These are phyloP conservation scores for Scenedesmus sp. DNA, from an alignment of 163 green algal genomes.

Conservation along the genomic window DNA sequence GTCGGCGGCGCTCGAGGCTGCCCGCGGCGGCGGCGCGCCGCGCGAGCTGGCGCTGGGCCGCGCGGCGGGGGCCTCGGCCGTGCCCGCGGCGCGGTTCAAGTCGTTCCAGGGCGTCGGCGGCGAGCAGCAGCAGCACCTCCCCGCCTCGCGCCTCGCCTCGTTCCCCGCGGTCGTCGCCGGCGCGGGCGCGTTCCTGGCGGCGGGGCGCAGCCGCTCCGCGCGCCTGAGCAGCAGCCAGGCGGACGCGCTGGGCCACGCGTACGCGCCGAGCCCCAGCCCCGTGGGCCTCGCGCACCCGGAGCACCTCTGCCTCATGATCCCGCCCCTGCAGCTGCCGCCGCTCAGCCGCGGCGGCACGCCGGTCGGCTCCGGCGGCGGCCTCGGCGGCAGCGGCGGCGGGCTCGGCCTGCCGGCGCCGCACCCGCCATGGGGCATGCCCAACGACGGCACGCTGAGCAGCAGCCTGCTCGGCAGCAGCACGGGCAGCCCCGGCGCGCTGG, in stretches of 20 bases:
- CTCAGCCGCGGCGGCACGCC: slow-evolving; percentile 13
- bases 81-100: no score
- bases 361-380: neutral
- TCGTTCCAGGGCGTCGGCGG: no score
- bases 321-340: slow-evolving; percentile 10
- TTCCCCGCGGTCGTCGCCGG: no score
- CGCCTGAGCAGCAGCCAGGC: slow-evolving; percentile 5
- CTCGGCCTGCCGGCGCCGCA: neutral
- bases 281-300: neutral
- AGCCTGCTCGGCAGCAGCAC: slow-evolving; percentile 9
- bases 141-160: no score
- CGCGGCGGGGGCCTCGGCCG: no score
- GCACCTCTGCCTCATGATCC: slow-evolving; percentile 22
- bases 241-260: neutral
- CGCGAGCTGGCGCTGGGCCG: no score
- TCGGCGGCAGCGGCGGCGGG: neutral
- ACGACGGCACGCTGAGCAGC: slow-evolving; percentile 14
- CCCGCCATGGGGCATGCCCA: slow-evolving; percentile 15
- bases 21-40: no score
- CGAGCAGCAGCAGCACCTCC: slow-evolving; percentile 1
- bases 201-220: slow-evolving; percentile 6
- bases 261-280: neutral
- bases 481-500: neutral
- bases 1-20: no score
- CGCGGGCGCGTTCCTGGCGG: no score